Base-by-base conservation (phyloP, 192 early-diverging fungal species). In the Entomortierella lignicola region DNA sequence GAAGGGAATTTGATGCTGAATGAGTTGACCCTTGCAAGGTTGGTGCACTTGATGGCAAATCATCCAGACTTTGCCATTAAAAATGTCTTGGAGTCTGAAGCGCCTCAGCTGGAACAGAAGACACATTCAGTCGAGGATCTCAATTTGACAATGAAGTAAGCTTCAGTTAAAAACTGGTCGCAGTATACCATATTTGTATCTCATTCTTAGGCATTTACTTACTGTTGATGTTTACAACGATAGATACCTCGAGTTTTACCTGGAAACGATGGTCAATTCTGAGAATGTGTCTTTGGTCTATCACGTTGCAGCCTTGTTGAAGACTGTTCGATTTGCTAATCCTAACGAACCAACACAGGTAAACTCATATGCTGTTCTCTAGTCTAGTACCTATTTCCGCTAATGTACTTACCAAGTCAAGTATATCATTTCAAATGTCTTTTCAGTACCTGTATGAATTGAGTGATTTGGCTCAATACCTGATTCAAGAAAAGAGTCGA, bases 261-360 rank as follows among this genome's bases (percentile, higher is more conserved):
- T 97, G 25, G 88, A 89, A 34, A 87, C 89, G 20, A 89, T 97
- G 66, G 94, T 88, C 26, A 91, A 85, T 15, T 72, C 90, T 17
- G 92, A 96, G 23, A 99, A 97, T 74, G 86, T 93, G 0, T 96
- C 95, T 0, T 90, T 92, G 54, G 67, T 99, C 26, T 98, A 90
- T 70, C 85, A 94, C 66, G 77, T 91, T 53, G 88, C 88, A 0
- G 83, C 89, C 18, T 85, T 93, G 58, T 54, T 99, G 54, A 99
- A 99, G 77, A 88, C 90, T 8, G 87, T 93, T 27, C 75, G 80
- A 10, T 92, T 95, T 86, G 59, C 71, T 4, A 79, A 83, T 34
- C 8, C 83, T 12, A 55, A 66, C 44, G 75, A 84, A 18, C 81
- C 85, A 25, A 82, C 81, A 37, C 56, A 87, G 63, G 91, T 91